Conservation (phyloP, 2,329 filamentous ascomycete species). For the Aspergillus fumigatus region DNA sequence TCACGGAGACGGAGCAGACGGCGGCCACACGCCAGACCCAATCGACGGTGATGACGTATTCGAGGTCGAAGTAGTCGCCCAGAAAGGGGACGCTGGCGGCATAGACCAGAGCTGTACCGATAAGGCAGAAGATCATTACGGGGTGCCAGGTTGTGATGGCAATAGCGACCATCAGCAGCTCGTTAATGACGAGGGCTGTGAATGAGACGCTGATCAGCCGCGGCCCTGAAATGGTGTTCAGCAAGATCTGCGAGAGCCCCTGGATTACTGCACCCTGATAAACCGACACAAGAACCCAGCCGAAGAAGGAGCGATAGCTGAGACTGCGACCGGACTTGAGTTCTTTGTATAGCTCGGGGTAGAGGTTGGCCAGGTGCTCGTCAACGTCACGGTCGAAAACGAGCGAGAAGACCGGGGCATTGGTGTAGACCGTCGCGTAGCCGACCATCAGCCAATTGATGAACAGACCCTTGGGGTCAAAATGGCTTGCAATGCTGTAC, state of each 20-base stretch:
- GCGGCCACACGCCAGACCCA: constrained; percentile 86
- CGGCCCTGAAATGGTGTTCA: constrained; percentile 62
- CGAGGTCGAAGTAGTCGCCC: constrained; percentile 82
- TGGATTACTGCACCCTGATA: constrained; percentile 97
- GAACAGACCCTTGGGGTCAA: constrained; percentile 92
- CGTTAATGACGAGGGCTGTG: constrained; percentile 86
- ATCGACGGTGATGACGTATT: constrained; percentile 69
- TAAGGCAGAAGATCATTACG: constrained; percentile 77
- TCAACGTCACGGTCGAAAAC: constrained; percentile 95
- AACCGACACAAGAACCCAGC: constrained; percentile 91
- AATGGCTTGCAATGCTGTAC: constrained; percentile 88
- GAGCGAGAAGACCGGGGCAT: constrained; percentile 84
- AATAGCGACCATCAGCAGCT: constrained; percentile 94
- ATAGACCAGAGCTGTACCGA: constrained; percentile 79
- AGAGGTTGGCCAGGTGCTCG: constrained; percentile 86
- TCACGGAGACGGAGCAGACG: constrained; percentile 72
- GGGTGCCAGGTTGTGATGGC: constrained; percentile 97
- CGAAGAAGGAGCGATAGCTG: constrained; percentile 90
- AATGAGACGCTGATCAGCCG: constrained; percentile 88
- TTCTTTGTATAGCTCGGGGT: constrained; percentile 96
- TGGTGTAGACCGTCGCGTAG: constrained; percentile 94
- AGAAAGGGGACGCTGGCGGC: constrained; percentile 80
- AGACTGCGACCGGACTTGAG: constrained; percentile 83
- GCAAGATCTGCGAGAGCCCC: constrained; percentile 83
- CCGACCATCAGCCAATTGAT: constrained; percentile 96